Base-by-base conservation (phyloP, 257 asterid genomes). In the Solanum bulbocastanum region DNA sequence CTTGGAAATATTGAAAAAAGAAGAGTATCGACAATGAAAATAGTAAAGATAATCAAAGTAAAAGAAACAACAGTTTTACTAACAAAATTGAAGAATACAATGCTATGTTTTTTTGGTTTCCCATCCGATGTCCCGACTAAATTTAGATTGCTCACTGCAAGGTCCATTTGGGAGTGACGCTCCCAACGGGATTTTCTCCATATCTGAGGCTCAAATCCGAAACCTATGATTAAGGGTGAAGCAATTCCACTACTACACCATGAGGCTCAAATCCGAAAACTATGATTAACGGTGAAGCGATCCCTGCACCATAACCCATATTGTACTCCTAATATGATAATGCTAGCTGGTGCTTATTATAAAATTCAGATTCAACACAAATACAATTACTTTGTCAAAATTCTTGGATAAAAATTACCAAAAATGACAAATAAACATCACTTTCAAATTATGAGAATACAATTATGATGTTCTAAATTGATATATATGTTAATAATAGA, bases 21-120 rank as follows among this genome's bases (percentile, higher is more conserved):
- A 66, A 32, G 15, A 32, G 4, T 25, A 69, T 2, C 2, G 5
- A 15, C n/a, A 32, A 15, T 69, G 36, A 32, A 4, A 32, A 32
- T 6, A 15, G 7, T 69, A 69, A 69, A 69, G 1, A 6, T 32
- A 15, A 69, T 7, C 13, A 15, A 32, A 32, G 4, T 6, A 30
- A 1, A 15, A 15, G 1, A 30, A 69, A 15, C 1, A 69, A 16
- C 8, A 0, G 8, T 49, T 49, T 0, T 49, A 49, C 9, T 2
- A 30, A 7, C 2, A 3, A 12, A 30, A 15, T 15, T 32, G 39
- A 69, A 69, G 39, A 68, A 68, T 30, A 14, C 2, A 25, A 49
- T 23, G 16, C 8, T 49, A 15, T 2, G 12, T 44, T 0, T 46
- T 14, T 49, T 49, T 49, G 22, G 58, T 49, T 49, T 49, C 3